phyloP scores from a whole-genome alignment of 2,329 filamentous ascomycete genomes.

The Scedosporium aurantiacum region DNA sequence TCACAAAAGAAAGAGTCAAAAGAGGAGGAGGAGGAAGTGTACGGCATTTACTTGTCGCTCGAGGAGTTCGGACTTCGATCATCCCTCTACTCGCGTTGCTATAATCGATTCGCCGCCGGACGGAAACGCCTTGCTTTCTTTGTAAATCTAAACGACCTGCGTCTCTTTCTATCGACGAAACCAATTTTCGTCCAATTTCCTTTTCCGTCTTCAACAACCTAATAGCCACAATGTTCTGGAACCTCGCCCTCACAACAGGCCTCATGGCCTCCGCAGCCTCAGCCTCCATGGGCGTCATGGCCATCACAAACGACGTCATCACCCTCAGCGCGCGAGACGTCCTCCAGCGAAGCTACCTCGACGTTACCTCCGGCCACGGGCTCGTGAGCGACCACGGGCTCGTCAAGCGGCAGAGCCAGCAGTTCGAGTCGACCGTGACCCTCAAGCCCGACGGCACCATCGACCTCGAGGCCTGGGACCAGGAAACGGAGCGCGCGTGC shows the following conservation, averaged over 20 bases:
- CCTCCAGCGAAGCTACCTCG: constrained; percentile 8
- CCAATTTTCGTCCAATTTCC: neutral
- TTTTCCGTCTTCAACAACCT: neutral
- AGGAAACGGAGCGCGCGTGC: constrained; percentile 48
- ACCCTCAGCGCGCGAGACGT: constrained; percentile 8
- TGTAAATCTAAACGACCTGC: constrained; percentile 2
- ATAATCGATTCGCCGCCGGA: constrained; percentile 6
- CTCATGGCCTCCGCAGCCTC: constrained; percentile 9
- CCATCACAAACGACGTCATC: constrained; percentile 5
- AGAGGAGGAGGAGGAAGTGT: neutral
- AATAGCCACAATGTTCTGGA: constrained; percentile 8
- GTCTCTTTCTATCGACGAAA: neutral
- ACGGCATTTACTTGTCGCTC: neutral
- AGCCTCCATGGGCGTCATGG: constrained; percentile 5
- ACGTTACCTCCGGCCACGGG: constrained; percentile 2
- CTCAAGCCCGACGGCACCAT: constrained; percentile 32
- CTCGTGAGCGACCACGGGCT: neutral
- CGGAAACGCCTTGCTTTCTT: constrained; percentile 1
- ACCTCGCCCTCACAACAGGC: constrained; percentile 5
- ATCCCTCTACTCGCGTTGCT: neutral
- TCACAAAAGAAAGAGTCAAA: neutral
- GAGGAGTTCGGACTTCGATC: constrained; percentile 1
- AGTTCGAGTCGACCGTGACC: constrained; percentile 14
- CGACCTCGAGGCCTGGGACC: constrained; percentile 47
- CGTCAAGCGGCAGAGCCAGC: neutral